Percentiles rank a stretch among this genome's conserved stretches.
Evolutionary conservation across 768 basidiomycete species (phyloP).

Genomic region (Russula compacta): DNA sequence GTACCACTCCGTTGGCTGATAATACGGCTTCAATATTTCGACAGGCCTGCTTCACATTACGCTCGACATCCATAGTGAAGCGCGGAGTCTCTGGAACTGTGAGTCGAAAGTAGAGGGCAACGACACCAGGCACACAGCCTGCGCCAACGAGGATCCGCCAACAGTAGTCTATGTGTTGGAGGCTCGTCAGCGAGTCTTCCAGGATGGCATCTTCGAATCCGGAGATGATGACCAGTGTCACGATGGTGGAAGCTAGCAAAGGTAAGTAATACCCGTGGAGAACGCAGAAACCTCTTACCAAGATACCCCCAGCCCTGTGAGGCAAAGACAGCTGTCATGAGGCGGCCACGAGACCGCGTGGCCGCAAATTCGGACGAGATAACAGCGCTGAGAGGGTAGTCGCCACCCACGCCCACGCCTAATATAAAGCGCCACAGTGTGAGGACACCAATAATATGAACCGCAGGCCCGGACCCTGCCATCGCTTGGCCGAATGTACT

Average conservation of each 20-base stretch:
- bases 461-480: conserved; percentile 59
- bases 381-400: conserved; percentile 78
- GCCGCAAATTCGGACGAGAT: conserved; percentile 87
- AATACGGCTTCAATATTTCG: conserved; percentile 67
- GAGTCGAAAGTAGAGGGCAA: conserved; percentile 86
- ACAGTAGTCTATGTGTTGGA: conserved; percentile 54
- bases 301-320: conserved; percentile 86
- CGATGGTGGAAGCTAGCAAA: conserved; percentile 48
- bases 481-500: conserved; percentile 74
- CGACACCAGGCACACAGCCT: conserved; percentile 69
- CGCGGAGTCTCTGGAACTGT: conserved; percentile 94
- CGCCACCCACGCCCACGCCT: conserved; percentile 83
- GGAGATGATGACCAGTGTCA: conserved; percentile 52
- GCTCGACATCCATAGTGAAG: conserved; percentile 86
- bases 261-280: neutral
- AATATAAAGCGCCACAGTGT: conserved; percentile 79
- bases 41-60: conserved; percentile 67
- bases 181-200: conserved; percentile 31
- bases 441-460: conserved; percentile 65
- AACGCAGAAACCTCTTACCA: conserved; percentile 31
- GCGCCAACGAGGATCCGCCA: conserved; percentile 88
- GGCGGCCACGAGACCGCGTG: conserved; percentile 68
- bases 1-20: conserved; percentile 25
- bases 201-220: conserved; percentile 60
- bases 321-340: conserved; percentile 87